These are phyloP conservation scores for Phytomonas sp. DNA, from an alignment of 208 protist genomes.

Conservation along the genomic window DNA sequence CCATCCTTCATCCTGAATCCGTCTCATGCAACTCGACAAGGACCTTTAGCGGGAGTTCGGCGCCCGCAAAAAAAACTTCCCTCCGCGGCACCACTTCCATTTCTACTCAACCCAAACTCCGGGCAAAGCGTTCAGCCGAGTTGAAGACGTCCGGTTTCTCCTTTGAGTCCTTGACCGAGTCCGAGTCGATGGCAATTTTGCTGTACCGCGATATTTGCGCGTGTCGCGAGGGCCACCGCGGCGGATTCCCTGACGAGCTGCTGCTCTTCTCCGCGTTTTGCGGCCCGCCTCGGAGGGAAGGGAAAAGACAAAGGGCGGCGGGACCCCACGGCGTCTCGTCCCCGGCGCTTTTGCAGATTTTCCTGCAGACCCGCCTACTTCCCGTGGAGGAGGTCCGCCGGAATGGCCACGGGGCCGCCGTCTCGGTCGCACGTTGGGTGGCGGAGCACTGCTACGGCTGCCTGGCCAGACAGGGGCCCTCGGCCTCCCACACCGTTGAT, in stretches of 20 bases:
- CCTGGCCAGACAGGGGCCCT: neutral
- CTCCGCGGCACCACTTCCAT: neutral
- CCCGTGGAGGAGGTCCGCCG: neutral
- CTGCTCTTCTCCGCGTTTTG: slow-evolving; percentile 3
- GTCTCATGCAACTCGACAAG: neutral
- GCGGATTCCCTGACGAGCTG: neutral
- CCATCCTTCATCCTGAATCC: neutral
- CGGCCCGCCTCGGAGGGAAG: too few relatives aligned
- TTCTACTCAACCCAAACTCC: neutral
- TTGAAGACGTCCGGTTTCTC: neutral
- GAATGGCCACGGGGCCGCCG: neutral
- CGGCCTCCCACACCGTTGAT: neutral
- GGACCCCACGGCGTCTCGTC: neutral
- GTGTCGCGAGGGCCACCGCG: neutral
- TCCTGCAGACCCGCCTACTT: neutral
- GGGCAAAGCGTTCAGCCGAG: neutral
- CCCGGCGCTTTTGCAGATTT: neutral
- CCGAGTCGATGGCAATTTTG: neutral
- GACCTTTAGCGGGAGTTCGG: neutral
- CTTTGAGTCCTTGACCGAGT: neutral
- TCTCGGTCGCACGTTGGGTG: neutral
- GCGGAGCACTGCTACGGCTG: neutral
- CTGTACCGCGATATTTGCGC: neutral
- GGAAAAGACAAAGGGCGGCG: neutral
- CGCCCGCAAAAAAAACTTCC: neutral